Base-by-base conservation (phyloP, 495 filamentous ascomycete species). In the Aspergillus carlsbadensis region DNA sequence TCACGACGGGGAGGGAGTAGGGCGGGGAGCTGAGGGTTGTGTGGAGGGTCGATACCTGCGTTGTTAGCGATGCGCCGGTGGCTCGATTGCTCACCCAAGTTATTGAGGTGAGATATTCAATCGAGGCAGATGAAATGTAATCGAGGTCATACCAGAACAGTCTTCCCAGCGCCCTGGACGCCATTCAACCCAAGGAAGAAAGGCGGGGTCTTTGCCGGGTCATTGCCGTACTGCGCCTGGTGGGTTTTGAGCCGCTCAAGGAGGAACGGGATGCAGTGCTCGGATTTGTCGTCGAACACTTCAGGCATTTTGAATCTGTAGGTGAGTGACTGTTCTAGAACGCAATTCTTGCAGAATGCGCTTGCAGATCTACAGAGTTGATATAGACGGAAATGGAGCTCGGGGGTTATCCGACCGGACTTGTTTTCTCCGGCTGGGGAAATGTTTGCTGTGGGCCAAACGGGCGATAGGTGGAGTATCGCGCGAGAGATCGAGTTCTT, bases 131-230 rank as follows among this genome's bases (percentile, higher is more conserved):
- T 26, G 10, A 22, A 4, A 6, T 10, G 11, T 17, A 5, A 14
- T 15, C 2, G 10, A 14, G 3, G 6, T 34, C 73, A 64, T 69
- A 86, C 92, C 61, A 97, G 78, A 3, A 92, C 92, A 1, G 92
- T 93, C 73, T 98, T 98, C 37, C 93, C 93, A 42, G 87, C 89
- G 44, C 92, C 92, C 69, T 96, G 92, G 14, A 95, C 75, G 39
- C 78, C 84, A 61, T 86, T 86, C 46, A 87, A 60, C 14, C 83
- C 83, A 17, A 87, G 66, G 66, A 86, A 83, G 65, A 86, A 80
- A 29, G 82, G 81, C 44, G 80, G 76, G 54, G 77, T 67, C 51
- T 75, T 69, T 45, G 65, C 61, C 49, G 62, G 54, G 43, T 70
- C 48, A 60, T 66, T 47, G 22, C 69, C 62, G 57, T 71, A 63